Base-by-base conservation (phyloP, 164 flowering plant species). In the Aristolochia contorta region DNA sequence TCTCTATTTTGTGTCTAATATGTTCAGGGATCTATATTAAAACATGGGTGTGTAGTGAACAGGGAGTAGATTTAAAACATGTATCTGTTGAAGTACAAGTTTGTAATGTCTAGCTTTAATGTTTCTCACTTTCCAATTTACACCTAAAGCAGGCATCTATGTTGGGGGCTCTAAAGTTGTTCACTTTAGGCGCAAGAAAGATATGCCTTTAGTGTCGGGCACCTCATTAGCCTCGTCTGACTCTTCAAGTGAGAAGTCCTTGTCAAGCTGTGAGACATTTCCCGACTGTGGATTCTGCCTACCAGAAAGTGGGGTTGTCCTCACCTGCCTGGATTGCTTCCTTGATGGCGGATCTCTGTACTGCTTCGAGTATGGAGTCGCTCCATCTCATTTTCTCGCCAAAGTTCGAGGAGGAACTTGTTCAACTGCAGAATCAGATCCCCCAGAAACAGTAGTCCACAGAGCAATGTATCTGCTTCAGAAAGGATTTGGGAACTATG, bases 391-490 rank as follows among this genome's bases (percentile, higher is more conserved):
- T 55, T 94, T 91, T 75, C 76, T 91, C 14, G 79, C 96, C 59
- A 85, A 81, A 77, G 72, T 94, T 16, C 83, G 97, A 41, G 99
- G 99, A n/a, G 99, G 99, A 24, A 88, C 96, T 4, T 94, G 99
- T 76, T 85, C 96, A 58, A 91, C 87, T 19, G 99, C 99, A 54
- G 49, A 57, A 57, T 80, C 96, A 12, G 99, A 94, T 60, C 76
- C 85, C 15, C 72, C 89, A 1, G 89, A 80, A 30, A 52, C 74
- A 25, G 90, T 79, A 6, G 69, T 91, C 67, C 91, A 94, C 73
- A 73, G 99, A 27, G 97, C 99, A 50, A 94, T 94, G 99, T 77
- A 83, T 66, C 80, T 94, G 56, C 90, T 94, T 43, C 97, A 89
- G 62, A 87, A 91, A 68, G 99, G 99, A 50, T 94, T 91, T 69